A percentile compares a stretch with the other conserved stretches of the same genome.
These are phyloP conservation scores for Harringtonia aguacate DNA, from an alignment of 2,329 filamentous ascomycete genomes.

Conservation along the genomic window DNA sequence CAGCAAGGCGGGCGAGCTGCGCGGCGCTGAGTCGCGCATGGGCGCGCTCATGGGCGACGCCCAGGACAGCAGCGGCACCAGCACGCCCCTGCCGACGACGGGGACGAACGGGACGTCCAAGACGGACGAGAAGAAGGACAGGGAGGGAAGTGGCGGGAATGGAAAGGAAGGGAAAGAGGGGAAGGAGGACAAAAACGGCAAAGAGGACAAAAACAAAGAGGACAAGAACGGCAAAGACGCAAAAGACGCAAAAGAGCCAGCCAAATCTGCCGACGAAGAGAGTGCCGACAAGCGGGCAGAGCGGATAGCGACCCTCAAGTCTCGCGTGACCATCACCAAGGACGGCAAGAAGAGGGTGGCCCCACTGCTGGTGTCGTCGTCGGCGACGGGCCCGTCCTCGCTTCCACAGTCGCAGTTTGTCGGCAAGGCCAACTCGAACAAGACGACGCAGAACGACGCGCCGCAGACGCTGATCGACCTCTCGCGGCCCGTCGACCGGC, in stretches of 20 bases:
- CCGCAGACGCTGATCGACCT: conserved; percentile 81
- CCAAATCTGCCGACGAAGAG: conserved; percentile 29
- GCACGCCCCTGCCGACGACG: conserved; percentile 25
- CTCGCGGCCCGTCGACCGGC: conserved; percentile 84
- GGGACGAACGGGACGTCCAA: conserved; percentile 28
- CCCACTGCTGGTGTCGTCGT: conserved; percentile 82
- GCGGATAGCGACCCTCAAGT: conserved; percentile 58
- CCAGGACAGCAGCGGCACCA: conserved; percentile 40
- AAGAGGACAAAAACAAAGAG: conserved; percentile 12
- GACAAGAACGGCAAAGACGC: conserved; percentile 21
- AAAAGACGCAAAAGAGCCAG: conserved; percentile 8
- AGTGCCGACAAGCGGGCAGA: conserved; percentile 41
- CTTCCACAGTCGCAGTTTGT: conserved; percentile 82
- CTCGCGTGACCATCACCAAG: conserved; percentile 87
- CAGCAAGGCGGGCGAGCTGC: conserved; percentile 84
- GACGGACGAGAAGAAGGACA: conserved; percentile 15
- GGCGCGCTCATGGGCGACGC: conserved; percentile 94
- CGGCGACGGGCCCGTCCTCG: conserved; percentile 76
- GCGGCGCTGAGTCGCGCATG: conserved; percentile 89
- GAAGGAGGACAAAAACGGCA: conserved; percentile 13
- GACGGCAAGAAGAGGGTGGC: conserved; percentile 95
- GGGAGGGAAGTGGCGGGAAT: conserved; percentile 14
- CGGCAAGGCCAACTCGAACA: conserved; percentile 52
- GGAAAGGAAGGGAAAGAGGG: conserved; percentile 12
- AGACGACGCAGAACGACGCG: conserved; percentile 51